Percentiles rank a stretch among this genome's conserved stretches.
Evolutionary conservation across 1,139 yeast species (phyloP).

Genomic region (Yamadazyma dendronema): DNA sequence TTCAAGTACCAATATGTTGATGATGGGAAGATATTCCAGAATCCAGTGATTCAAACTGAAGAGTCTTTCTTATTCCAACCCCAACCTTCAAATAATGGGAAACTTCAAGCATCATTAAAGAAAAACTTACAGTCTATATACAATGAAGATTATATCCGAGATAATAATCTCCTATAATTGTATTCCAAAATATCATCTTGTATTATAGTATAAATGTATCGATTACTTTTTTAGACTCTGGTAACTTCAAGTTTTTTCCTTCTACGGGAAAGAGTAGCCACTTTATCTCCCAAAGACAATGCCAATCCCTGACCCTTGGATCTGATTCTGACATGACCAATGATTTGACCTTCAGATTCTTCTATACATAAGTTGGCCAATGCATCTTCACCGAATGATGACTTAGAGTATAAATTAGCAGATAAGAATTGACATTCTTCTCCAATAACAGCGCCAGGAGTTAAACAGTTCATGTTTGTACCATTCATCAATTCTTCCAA

Average conservation of each 20-base stretch:
- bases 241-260: constrained; percentile 26
- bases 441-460: constrained; percentile 84
- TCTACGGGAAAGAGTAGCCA: constrained; percentile 73
- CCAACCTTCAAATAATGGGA: constrained; percentile 19
- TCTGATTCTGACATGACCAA: constrained; percentile 95
- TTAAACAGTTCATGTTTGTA: constrained; percentile 92
- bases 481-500: constrained; percentile 74
- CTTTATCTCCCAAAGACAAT: constrained; percentile 89
- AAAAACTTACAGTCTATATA: constrained; percentile 16
- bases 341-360: constrained; percentile 73
- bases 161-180: not conserved
- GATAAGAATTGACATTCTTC: constrained; percentile 90
- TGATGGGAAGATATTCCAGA: constrained; percentile 17
- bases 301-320: constrained; percentile 98
- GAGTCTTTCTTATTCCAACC: constrained; percentile 27
- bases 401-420: constrained; percentile 89
- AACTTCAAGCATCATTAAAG: constrained; percentile 15
- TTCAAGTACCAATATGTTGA: constrained; percentile 13
- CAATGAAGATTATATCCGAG: constrained; percentile 9
- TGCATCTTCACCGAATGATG: constrained; percentile 97
- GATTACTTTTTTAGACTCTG: constrained; percentile 19
- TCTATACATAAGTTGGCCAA: constrained; percentile 95
- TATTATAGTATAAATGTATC: not conserved
- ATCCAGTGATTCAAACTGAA: constrained; percentile 23
- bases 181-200: not conserved